A percentile compares a stretch with the other conserved stretches of the same genome.
These are phyloP conservation scores for Oryza nivara DNA, from an alignment of 176 grass and related monocot species.

Conservation along the genomic window DNA sequence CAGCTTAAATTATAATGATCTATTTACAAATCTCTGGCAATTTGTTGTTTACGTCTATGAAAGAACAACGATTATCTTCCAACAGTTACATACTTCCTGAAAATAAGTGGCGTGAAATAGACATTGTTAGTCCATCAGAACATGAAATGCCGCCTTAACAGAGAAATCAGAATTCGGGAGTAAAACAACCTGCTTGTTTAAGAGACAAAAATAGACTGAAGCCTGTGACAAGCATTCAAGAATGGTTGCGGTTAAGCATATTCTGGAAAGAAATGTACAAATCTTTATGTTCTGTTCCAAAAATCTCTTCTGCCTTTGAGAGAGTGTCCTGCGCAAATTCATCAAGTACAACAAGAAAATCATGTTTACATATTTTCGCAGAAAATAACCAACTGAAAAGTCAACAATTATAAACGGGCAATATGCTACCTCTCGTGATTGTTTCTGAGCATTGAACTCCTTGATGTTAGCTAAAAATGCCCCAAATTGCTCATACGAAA, in stretches of 20 bases:
- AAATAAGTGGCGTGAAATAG: conserved; percentile 21
- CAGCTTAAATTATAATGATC: not conserved
- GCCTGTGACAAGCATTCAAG: conserved; percentile 37
- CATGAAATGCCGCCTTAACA: not conserved
- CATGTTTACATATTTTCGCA: conserved; percentile 11
- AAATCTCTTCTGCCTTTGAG: conserved; percentile 87
- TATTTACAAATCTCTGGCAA: conserved; percentile 27
- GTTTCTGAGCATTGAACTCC: conserved; percentile 88
- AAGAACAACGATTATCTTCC: conserved; percentile 10
- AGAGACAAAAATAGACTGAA: conserved; percentile 9
- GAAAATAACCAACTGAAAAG: not conserved
- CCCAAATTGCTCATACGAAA: conserved; percentile 93
- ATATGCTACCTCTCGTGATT: conserved; percentile 68
- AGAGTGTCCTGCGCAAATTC: conserved; percentile 76
- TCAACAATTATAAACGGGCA: not conserved
- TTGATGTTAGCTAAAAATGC: conserved; percentile 92
- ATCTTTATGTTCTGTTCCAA: conserved; percentile 88
- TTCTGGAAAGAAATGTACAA: conserved; percentile 85
- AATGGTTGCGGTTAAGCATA: conserved; percentile 75
- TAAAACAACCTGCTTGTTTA: conserved; percentile 21
- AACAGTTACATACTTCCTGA: conserved; percentile 21
- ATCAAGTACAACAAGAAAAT: conserved; percentile 3
- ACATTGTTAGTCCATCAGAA: conserved; percentile 24
- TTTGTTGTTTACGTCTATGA: conserved; percentile 23
- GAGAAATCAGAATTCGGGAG: not conserved